A percentile compares a stretch with the other conserved stretches of the same genome.
phyloP scores from a whole-genome alignment of 2,329 filamentous ascomycete species.

The Ustulina deusta region DNA sequence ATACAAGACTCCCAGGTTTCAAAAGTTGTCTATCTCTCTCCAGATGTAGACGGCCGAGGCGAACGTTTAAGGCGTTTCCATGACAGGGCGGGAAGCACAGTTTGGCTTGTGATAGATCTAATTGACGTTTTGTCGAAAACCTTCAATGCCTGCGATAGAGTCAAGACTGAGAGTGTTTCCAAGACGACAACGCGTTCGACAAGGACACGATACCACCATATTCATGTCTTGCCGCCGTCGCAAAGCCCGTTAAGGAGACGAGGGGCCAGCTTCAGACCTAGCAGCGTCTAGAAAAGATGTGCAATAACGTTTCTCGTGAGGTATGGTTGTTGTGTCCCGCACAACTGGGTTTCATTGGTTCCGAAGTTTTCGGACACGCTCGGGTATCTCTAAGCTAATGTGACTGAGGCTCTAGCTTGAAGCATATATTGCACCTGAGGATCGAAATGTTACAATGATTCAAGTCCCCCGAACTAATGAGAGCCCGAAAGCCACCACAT shows the following conservation, averaged over 20 bases:
- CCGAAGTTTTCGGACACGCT: neutral
- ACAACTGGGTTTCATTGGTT: neutral
- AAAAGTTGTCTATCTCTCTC: slow-evolving; percentile 26
- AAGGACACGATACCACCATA: slow-evolving; percentile 4
- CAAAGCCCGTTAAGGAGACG: slow-evolving; percentile 33
- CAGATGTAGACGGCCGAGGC: slow-evolving; percentile 24
- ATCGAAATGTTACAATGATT: slow-evolving; percentile 29
- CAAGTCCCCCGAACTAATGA: slow-evolving; percentile 34
- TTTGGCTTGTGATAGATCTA: slow-evolving; percentile 26
- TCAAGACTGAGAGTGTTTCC: slow-evolving; percentile 24
- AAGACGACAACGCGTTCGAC: slow-evolving; percentile 17
- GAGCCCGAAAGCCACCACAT: slow-evolving; percentile 29
- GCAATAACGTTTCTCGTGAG: slow-evolving; percentile 31
- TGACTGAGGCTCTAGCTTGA: slow-evolving; percentile 24
- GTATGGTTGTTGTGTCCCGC: slow-evolving; percentile 3
- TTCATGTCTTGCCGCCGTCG: slow-evolving; percentile 22
- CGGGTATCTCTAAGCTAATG: neutral
- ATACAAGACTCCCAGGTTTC: slow-evolving; percentile 31
- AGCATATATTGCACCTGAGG: slow-evolving; percentile 27
- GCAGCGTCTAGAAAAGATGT: slow-evolving; percentile 27
- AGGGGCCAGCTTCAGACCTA: slow-evolving; percentile 18
- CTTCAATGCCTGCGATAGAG: slow-evolving; percentile 18
- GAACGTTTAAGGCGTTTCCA: slow-evolving; percentile 30
- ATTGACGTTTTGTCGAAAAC: slow-evolving; percentile 26
- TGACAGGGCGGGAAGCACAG: slow-evolving; percentile 26